Percentiles rank a stretch among this genome's conserved stretches.
Conservation (phyloP, 345 rosid species). For the Populus deltoides region DNA sequence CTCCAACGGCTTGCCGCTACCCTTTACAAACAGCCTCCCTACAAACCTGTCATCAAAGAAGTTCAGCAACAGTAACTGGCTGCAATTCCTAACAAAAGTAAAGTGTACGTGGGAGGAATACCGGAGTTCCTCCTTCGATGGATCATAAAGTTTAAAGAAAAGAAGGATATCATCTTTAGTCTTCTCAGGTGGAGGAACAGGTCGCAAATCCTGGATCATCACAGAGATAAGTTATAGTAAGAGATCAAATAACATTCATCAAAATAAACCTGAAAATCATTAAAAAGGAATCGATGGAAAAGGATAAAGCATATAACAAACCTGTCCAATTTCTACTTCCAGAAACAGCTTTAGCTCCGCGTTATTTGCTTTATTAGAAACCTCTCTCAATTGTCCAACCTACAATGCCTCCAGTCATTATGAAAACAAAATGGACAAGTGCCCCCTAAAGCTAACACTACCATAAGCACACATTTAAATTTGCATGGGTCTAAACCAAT, state of each 20-base stretch:
- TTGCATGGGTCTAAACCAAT: neutral
- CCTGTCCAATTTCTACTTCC: conserved; percentile 84
- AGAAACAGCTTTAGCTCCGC: conserved; percentile 85
- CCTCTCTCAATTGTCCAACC: conserved; percentile 94
- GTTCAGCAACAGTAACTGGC: neutral
- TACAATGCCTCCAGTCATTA: conserved; percentile 26
- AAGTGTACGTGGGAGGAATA: conserved; percentile 14
- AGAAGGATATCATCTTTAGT: conserved; percentile 76
- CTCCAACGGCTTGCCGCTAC: conserved; percentile 73
- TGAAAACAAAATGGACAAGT: neutral
- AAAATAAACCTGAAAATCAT: neutral
- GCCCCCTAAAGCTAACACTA: neutral
- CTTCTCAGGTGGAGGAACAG: conserved; percentile 61
- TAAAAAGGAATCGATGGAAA: neutral
- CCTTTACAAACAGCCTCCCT: conserved; percentile 82
- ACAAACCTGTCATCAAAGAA: conserved; percentile 54
- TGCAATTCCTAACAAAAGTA: neutral
- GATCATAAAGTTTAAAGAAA: conserved; percentile 90
- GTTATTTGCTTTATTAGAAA: conserved; percentile 67
- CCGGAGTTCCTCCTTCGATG: conserved; percentile 80
- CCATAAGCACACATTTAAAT: neutral
- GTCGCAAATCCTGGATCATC: conserved; percentile 61
- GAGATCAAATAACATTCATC: neutral
- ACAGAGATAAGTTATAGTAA: neutral
- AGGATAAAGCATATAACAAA: conserved; percentile 27